Base-by-base conservation (phyloP, 2,329 filamentous ascomycete genomes). In the Hymenoscyphus linearis region DNA sequence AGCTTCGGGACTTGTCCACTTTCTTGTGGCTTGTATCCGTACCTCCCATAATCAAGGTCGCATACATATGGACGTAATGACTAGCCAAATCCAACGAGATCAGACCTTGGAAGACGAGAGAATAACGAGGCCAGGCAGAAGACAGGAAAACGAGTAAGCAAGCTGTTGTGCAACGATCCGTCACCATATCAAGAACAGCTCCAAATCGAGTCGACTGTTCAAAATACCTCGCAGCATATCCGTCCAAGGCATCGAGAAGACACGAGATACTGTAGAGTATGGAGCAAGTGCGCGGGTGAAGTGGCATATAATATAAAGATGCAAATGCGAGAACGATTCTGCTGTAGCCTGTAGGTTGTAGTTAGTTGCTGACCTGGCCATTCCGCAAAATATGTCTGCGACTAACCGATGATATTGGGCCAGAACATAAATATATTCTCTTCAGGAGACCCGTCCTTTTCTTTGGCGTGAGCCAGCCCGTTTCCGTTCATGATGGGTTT, bases 1-100 rank as follows among this genome's bases (percentile, higher is more conserved):
- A 91, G 79, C 91, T 96, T 74, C 92, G 82, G 74, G 85, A 90
- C 76, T 89, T 88, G 73, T 96, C 91, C 58, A 99, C 87, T 70
- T 90, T 93, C 85, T 99, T 99, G 80, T 99, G 95, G 79, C 92
- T 88, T 69, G 84, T 79, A 18, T 86, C 84, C 59, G 85, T 82
- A 58, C 91, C 91, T 59, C 89, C 91, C 85, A 96, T 95, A 66
- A 88, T 87, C 71, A 97, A 80, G 0, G 92, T 96, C 13, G 93
- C 91, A 74, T 96, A 98, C 95, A 99, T 99, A 79, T 99, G 95
- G 81, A 98, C 93, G 75, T 98, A 99, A 77, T 99, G 95, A 74
- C 92, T 96, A 31, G 95, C 90, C 66, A 99, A 83, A 76, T 99
- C 95, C 70, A 99, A 79, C 60, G 89, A 89, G 75, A 99, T 96